Conservation (phyloP, 768 basidiomycete genomes). For the Trametes coccinea region DNA sequence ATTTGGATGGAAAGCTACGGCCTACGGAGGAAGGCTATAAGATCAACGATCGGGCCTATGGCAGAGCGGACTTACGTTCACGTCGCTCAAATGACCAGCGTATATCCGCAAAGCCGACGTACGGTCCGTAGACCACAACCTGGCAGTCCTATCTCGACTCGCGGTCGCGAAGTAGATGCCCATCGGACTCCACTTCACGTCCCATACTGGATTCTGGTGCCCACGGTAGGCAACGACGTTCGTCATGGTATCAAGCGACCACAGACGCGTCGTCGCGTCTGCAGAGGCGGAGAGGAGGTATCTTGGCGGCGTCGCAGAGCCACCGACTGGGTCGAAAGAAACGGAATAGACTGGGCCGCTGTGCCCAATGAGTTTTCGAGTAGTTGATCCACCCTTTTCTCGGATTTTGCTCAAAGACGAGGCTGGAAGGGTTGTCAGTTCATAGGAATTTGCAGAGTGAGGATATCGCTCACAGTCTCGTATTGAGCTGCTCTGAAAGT, state of each 20-base stretch:
- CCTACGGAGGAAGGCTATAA: constrained; percentile 47
- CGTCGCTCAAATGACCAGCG: constrained; percentile 94
- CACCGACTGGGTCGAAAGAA: constrained; percentile 88
- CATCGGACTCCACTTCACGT: constrained; percentile 97
- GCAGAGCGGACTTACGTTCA: constrained; percentile 69
- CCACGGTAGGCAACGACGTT: constrained; percentile 94
- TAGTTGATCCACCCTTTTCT: constrained; percentile 80
- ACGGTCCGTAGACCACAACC: constrained; percentile 95
- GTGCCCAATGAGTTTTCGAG: constrained; percentile 95
- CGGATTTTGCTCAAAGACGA: constrained; percentile 61
- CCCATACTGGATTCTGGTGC: constrained; percentile 98
- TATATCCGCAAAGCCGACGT: constrained; percentile 86
- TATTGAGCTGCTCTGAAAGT: constrained; percentile 65
- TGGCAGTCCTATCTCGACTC: constrained; percentile 90
- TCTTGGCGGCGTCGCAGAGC: constrained; percentile 82
- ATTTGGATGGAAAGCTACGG: constrained; percentile 95
- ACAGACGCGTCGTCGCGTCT: constrained; percentile 86
- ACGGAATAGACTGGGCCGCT: constrained; percentile 96
- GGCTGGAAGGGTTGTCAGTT: constrained; percentile 39
- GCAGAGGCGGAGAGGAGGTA: constrained; percentile 91
- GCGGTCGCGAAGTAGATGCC: constrained; percentile 98
- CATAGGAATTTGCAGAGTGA: background rate
- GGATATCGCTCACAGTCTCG: constrained; percentile 59
- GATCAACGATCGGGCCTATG: background rate
- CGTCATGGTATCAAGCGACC: constrained; percentile 94